A percentile compares a stretch with the other conserved stretches of the same genome.
Conservation (phyloP, 164 flowering plant genomes). For the grape (Vitis vinifera) region ASM3070453v1 NC_081814.1:23127001-23127500, state of each 20-base stretch:
- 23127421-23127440: conserved; percentile 20
- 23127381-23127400: conserved; percentile 46
- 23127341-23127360: conserved; percentile 33
- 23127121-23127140: neutral
- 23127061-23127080: neutral
- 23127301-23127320: conserved; percentile 40
- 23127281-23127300: conserved; percentile 34
- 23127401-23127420: conserved; percentile 35
- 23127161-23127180: conserved; percentile 11
- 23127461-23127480: neutral
- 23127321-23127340: conserved; percentile 33
- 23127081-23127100: too few relatives aligned
- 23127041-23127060: neutral
- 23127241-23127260: neutral
- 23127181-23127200: too few relatives aligned
- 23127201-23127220: too few relatives aligned
- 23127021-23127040: conserved; percentile 19
- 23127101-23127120: neutral
- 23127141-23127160: conserved; percentile 13
- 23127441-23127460: too few relatives aligned
- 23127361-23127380: conserved; percentile 40
- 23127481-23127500: neutral
- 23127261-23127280: conserved; percentile 17
- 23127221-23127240: too few relatives aligned
- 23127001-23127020: conserved; percentile 41